These are phyloP conservation scores for Cytauxzoon felis DNA, from an alignment of 169 alveolate genomes.

Conservation along the genomic window DNA sequence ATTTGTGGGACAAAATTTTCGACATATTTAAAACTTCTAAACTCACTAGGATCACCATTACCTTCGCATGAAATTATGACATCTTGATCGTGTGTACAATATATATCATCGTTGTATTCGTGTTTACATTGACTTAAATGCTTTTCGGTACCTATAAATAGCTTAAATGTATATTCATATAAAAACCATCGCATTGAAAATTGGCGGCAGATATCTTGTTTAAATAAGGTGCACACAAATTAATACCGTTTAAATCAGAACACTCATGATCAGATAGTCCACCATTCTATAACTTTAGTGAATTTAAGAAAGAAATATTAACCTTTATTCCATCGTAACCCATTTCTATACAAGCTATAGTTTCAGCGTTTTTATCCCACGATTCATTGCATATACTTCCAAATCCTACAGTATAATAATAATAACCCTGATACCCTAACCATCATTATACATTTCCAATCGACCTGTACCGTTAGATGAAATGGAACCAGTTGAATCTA, in stretches of 20 bases:
- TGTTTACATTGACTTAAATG: conserved; percentile 41
- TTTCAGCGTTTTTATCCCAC: conserved; percentile 77
- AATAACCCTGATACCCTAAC: conserved; percentile 47
- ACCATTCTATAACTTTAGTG: conserved; percentile 68
- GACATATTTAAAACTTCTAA: conserved; percentile 30
- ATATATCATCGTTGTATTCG: conserved; percentile 52
- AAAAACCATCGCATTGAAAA: conserved; percentile 76
- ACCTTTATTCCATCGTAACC: conserved; percentile 69
- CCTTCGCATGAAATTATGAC: conserved; percentile 69
- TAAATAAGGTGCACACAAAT: conserved; percentile 79
- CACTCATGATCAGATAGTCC: conserved; percentile 82
- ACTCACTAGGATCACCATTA: conserved; percentile 67
- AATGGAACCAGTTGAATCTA: conserved; percentile 62
- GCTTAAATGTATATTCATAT: too few relatives aligned
- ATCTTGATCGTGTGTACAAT: conserved; percentile 73
- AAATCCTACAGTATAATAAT: conserved; percentile 60
- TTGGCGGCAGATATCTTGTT: conserved; percentile 78
- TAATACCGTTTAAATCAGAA: conserved; percentile 76
- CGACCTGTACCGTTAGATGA: conserved; percentile 76
- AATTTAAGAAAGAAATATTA: not conserved
- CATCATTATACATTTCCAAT: conserved; percentile 67
- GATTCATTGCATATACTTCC: conserved; percentile 81
- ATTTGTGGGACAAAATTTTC: conserved; percentile 60
- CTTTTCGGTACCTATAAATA: conserved; percentile 36
- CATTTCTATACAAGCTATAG: conserved; percentile 80